Conservation (phyloP, 495 filamentous ascomycete genomes). For the Trichoderma asperelloides region DNA sequence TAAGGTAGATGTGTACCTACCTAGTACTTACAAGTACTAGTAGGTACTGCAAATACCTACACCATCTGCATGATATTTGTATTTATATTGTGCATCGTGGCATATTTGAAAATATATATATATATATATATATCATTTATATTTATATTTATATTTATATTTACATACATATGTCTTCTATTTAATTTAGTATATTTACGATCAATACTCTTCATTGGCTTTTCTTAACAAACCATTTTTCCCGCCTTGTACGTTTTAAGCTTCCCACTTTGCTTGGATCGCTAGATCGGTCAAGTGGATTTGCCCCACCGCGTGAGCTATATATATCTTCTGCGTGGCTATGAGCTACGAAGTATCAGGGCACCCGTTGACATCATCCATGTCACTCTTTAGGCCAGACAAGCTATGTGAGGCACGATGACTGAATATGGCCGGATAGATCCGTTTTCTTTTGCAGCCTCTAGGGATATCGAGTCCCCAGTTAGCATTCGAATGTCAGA, state of each 20-base stretch:
- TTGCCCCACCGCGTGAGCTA: too few relatives aligned
- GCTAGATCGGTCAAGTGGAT: not conserved
- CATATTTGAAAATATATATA: too few relatives aligned
- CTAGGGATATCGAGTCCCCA: constrained; percentile 65
- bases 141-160: too few relatives aligned
- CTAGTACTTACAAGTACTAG: not conserved
- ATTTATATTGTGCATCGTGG: not conserved
- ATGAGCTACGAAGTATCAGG: too few relatives aligned
- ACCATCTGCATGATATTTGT: not conserved
- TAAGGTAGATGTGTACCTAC: too few relatives aligned
- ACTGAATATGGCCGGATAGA: constrained; percentile 54
- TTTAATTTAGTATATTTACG: not conserved
- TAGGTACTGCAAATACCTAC: not conserved
- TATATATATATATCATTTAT: too few relatives aligned
- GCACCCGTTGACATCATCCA: not conserved
- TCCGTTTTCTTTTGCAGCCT: constrained; percentile 86
- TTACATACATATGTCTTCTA: too few relatives aligned
- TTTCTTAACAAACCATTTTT: too few relatives aligned
- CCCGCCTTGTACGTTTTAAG: too few relatives aligned
- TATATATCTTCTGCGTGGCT: too few relatives aligned
- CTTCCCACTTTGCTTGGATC: not conserved
- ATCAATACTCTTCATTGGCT: too few relatives aligned
- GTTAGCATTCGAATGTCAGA: constrained; percentile 78
- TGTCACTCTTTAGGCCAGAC: not conserved
- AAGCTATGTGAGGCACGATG: not conserved